Evolutionary conservation across 345 rosid genomes (phyloP), one percentile per base, ranked within the genome.

Genomic region (Pseudoturritis turrita): DNA sequence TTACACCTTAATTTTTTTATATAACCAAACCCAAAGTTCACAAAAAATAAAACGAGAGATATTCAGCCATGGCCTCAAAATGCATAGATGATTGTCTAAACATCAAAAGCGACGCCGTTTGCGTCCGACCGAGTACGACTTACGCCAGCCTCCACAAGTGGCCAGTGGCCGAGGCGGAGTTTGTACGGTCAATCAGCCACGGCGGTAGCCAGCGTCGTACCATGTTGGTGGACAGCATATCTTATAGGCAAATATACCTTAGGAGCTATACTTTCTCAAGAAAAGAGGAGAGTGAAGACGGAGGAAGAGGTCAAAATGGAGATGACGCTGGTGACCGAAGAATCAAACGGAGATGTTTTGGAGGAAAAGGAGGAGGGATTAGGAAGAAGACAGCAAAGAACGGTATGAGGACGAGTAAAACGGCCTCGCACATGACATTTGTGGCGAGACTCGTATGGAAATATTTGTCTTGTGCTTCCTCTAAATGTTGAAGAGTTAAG

Each of bases 231-330:
- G 91, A 88, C 46, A 84, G 84, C 60, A 82, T 87, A 71, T 87
- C 88, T 11, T 87, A 87, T 80, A 74, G 96, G 72, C 92, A 88
- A 73, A 83, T 86, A 74, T 91, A 87, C 62, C 80, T 88, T 18
- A 83, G 92, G 61, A 88, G 91, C 86, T 91, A 91, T 77, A 82
- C 86, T 0, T 91, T 88, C 40, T 81, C 89, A 17, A 78, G 81
- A 70, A 77, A 85, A 47, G 86, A 69, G n/a, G 65, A 84, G 3
- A 22, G 36, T 1, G 12, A 35, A 44, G 19, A 55, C 17, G 21
- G 3, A 5, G 17, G 40, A 62, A 52, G 10, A 52, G 56, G 14
- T 49, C 17, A 14, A 19, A 12, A 14, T 56, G 53, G 29, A 0
- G 22, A 6, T 9, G 49, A 55, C 9, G 21, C 15, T 0, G 28